Evolutionary conservation across 78 protist species (phyloP).

Genomic region (Dictyostelium intermedium): DNA sequence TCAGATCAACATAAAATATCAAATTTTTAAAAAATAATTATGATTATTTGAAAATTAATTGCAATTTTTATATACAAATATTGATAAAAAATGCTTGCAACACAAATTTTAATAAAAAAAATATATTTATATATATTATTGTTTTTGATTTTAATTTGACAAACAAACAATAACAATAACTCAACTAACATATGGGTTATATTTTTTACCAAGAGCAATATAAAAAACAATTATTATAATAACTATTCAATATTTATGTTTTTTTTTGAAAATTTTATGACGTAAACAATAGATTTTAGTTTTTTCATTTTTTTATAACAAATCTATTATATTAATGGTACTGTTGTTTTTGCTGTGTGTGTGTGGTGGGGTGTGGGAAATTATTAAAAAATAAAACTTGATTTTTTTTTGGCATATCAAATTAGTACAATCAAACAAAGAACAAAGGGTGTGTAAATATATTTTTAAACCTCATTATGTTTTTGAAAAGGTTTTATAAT

Average conservation of each 20-base stretch:
- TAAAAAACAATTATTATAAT: background rate
- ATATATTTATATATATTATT: too few species aligned
- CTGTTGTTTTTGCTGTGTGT: background rate
- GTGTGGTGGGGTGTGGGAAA: background rate
- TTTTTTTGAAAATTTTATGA: background rate
- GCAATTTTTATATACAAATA: background rate
- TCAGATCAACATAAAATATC: background rate
- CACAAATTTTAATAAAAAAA: background rate
- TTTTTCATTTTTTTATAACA: background rate
- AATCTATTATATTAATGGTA: background rate
- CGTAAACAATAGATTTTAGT: background rate
- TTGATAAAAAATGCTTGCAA: background rate
- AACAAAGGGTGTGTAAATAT: background rate
- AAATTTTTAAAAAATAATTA: background rate
- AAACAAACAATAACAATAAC: background rate
- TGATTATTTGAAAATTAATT: background rate
- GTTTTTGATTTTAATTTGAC: too few species aligned
- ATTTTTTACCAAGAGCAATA: too few species aligned
- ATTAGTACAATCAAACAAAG: background rate
- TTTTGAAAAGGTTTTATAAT: background rate
- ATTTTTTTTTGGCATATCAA: background rate
- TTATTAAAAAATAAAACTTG: background rate
- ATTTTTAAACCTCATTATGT: background rate
- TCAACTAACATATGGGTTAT: background rate
- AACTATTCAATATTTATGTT: background rate